phyloP scores from a whole-genome alignment of 2,329 filamentous ascomycete species.

The Parascedosporium putredinis region DNA sequence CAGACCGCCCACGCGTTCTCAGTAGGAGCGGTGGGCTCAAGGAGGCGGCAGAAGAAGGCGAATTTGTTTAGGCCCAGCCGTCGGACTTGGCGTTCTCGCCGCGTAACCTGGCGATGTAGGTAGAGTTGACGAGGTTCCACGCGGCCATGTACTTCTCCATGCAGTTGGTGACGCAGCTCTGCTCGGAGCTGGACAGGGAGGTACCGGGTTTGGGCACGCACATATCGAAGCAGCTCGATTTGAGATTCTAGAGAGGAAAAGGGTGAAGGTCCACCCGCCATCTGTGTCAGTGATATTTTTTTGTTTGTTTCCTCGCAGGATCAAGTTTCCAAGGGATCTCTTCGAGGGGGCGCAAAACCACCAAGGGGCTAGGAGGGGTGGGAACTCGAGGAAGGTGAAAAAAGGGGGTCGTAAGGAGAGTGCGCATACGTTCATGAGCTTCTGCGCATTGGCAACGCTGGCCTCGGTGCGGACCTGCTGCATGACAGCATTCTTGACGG shows the following conservation, averaged over 20 bases:
- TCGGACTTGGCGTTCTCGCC: slow-evolving; percentile 32
- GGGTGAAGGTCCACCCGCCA: neutral
- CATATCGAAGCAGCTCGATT: slow-evolving; percentile 70
- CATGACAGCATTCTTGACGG: slow-evolving; percentile 52
- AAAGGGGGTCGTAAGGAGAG: neutral
- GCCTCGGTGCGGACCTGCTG: slow-evolving; percentile 53
- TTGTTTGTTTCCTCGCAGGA: no score
- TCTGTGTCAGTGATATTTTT: neutral
- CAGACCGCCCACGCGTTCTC: no score
- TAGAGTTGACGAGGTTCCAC: slow-evolving; percentile 64
- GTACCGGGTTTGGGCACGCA: slow-evolving; percentile 62
- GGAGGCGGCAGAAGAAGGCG: no score
- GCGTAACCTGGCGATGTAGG: slow-evolving; percentile 56
- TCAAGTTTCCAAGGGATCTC: neutral
- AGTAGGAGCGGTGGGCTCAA: no score
- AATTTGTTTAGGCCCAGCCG: neutral
- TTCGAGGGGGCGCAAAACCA: no score
- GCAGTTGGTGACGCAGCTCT: slow-evolving; percentile 62
- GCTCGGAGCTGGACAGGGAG: slow-evolving; percentile 56
- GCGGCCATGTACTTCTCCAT: slow-evolving; percentile 79
- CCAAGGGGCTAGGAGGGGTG: no score
- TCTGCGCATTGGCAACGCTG: slow-evolving; percentile 57
- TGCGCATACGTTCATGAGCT: slow-evolving; percentile 54
- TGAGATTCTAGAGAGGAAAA: slow-evolving; percentile 52
- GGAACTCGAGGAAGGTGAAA: no score